These are phyloP conservation scores for Trichoderma aggressivum DNA, from an alignment of 2,329 filamentous ascomycete genomes.

Conservation along the genomic window DNA sequence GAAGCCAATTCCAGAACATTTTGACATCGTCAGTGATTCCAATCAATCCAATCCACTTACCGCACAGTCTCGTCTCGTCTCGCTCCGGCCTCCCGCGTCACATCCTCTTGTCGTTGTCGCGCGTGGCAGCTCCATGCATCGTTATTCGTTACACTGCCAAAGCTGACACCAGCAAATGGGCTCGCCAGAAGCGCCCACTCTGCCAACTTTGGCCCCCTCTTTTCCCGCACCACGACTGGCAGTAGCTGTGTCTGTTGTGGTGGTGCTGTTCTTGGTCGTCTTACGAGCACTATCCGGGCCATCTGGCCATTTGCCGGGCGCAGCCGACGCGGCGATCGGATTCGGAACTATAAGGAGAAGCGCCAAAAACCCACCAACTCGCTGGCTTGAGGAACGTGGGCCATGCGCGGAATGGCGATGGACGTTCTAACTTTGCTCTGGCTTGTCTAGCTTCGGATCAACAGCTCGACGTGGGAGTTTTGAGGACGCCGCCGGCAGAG, in stretches of 20 bases:
- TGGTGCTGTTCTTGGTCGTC: not conserved
- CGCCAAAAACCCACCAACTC: not conserved
- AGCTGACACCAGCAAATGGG: conserved; percentile 18
- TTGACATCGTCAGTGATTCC: not conserved
- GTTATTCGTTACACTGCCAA: conserved; percentile 16
- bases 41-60: not conserved
- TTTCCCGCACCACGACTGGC: not conserved
- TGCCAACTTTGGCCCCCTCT: not conserved
- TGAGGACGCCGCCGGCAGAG: too few species aligned
- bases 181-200: conserved; percentile 9
- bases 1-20: conserved; percentile 5
- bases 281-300: not conserved
- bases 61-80: not conserved
- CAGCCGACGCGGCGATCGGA: conserved; percentile 11
- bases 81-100: not conserved
- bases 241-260: not conserved
- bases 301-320: not conserved
- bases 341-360: not conserved
- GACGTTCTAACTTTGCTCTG: not conserved
- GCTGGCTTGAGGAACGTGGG: not conserved
- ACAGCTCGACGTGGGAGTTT: not conserved
- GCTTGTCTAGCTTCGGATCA: not conserved
- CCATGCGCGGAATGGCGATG: not conserved
- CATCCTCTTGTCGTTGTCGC: conserved; percentile 4
- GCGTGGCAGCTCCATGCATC: conserved; percentile 17